These are phyloP conservation scores for Microsporum audouinii DNA, from an alignment of 2,329 filamentous ascomycete genomes.

Conservation along the genomic window DNA sequence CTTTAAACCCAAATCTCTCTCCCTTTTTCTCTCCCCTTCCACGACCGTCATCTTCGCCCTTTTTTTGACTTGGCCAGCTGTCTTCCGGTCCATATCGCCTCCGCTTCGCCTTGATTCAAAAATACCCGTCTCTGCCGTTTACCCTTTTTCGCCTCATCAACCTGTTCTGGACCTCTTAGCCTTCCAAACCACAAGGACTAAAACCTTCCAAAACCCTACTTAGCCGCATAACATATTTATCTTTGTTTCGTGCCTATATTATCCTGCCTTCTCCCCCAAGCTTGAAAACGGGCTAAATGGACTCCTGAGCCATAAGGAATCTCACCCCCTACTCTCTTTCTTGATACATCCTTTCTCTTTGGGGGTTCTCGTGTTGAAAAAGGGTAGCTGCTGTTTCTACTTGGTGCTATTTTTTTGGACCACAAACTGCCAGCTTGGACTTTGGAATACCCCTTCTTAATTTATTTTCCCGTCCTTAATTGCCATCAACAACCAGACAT, in stretches of 20 bases:
- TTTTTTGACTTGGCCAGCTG: neutral
- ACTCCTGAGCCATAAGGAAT: neutral
- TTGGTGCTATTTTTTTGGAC: neutral
- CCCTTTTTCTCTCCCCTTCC: neutral
- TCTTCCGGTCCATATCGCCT: neutral
- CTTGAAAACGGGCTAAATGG: conserved; percentile 2
- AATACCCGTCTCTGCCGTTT: conserved; percentile 3
- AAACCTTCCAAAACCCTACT: conserved; percentile 3
- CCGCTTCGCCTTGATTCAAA: conserved; percentile 2
- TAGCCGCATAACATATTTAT: neutral
- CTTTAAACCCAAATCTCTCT: conserved; percentile 3
- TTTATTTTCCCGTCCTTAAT: neutral
- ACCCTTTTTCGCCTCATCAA: conserved; percentile 1
- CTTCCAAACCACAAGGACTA: neutral
- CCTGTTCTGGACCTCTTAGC: conserved; percentile 2
- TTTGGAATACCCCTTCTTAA: neutral
- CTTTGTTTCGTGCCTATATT: neutral
- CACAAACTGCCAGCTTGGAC: neutral
- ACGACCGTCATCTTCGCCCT: neutral
- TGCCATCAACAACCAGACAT: neutral
- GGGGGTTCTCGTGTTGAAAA: neutral
- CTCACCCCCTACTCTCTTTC: neutral
- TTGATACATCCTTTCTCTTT: neutral
- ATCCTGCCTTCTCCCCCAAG: neutral
- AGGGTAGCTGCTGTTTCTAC: neutral